A percentile compares a stretch with the other conserved stretches of the same genome.
Evolutionary conservation across 768 basidiomycete genomes (phyloP).

Genomic region (Kwoniella pini): DNA sequence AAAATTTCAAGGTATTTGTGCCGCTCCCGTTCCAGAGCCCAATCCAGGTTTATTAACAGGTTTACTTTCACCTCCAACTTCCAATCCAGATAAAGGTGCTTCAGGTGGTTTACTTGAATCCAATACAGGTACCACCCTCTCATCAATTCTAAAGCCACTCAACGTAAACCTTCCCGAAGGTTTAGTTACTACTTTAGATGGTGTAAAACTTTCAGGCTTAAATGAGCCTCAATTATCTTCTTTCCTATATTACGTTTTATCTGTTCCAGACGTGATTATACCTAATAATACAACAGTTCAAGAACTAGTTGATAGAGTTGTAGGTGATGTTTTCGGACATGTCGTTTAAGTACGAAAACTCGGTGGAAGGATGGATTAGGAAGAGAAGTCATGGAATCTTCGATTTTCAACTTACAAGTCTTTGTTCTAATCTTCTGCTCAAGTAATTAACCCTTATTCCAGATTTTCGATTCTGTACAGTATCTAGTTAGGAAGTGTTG

Average conservation of each 20-base stretch:
- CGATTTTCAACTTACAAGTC: too few relatives aligned
- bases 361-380: background rate
- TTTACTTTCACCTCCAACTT: background rate
- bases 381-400: background rate
- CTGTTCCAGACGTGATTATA: background rate
- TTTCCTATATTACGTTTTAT: background rate
- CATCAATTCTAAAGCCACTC: background rate
- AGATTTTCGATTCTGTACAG: too few relatives aligned
- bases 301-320: background rate
- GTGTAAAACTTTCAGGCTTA: background rate
- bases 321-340: background rate
- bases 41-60: background rate
- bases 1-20: too few relatives aligned
- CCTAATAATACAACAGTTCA: background rate
- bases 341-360: background rate
- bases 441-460: too few relatives aligned
- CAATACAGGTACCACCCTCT: background rate
- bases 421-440: too few relatives aligned
- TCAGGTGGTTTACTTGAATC: background rate
- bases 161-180: constrained; percentile 1
- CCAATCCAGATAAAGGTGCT: background rate
- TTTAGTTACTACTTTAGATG: background rate
- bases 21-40: background rate
- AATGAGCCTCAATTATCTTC: background rate
- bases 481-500: too few relatives aligned